phyloP scores from a whole-genome alignment of 2,329 filamentous ascomycete species.

The Pseudogymnoascus sp. region DNA sequence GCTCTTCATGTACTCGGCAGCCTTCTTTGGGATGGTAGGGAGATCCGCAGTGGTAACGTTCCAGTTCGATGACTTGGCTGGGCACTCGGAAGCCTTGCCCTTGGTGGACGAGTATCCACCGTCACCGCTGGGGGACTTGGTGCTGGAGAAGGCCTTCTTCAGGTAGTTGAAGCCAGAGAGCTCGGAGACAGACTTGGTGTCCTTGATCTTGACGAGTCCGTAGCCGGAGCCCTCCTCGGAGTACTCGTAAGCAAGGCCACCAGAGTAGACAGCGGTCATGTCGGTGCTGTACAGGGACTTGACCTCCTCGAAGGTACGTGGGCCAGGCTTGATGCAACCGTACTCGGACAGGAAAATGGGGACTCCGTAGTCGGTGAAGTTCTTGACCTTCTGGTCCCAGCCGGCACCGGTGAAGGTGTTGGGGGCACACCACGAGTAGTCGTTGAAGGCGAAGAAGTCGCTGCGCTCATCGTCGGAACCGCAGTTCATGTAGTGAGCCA shows the following conservation, averaged over 20 bases:
- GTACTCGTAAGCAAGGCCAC: conserved; percentile 99
- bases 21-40: conserved; percentile 1
- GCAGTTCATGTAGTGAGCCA: conserved; percentile 94
- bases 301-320: conserved; percentile 80
- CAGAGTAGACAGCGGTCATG: conserved; percentile 85
- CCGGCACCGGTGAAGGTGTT: conserved; percentile 70
- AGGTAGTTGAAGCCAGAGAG: conserved; percentile 1
- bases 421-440: conserved; percentile 97
- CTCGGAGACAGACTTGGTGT: conserved; percentile 47
- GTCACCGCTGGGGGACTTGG: background rate
- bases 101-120: background rate
- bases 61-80: background rate
- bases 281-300: conserved; percentile 66
- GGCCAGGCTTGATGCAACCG: conserved; percentile 70
- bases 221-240: conserved; percentile 88
- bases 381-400: conserved; percentile 72
- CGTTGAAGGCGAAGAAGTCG: conserved; percentile 99
- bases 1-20: background rate
- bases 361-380: conserved; percentile 84
- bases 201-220: conserved; percentile 63
- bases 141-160: background rate
- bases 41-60: background rate
- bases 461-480: conserved; percentile 60
- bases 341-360: conserved; percentile 99
- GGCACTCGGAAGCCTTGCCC: background rate